These are phyloP conservation scores for Mycena belliarum DNA, from an alignment of 768 basidiomycete genomes.

Conservation along the genomic window DNA sequence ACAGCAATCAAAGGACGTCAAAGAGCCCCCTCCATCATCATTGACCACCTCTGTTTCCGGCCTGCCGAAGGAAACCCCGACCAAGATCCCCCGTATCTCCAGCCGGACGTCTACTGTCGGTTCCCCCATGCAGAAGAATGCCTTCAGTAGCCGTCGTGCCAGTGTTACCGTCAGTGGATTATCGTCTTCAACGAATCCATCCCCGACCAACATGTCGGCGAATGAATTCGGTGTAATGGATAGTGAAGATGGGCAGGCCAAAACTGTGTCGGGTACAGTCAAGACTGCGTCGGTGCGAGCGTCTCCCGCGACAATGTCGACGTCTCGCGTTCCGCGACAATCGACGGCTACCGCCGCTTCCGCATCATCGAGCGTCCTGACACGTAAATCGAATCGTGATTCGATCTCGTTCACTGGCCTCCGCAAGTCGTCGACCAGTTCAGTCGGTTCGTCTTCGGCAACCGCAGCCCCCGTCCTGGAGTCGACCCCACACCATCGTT, in stretches of 20 bases:
- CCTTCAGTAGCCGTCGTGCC: slow-evolving; percentile 59
- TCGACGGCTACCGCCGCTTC: slow-evolving; percentile 46
- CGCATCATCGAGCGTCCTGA: slow-evolving; percentile 45
- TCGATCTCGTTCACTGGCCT: slow-evolving; percentile 77
- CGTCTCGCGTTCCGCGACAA: slow-evolving; percentile 69
- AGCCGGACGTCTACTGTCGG: slow-evolving; percentile 75
- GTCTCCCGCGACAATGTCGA: slow-evolving; percentile 59
- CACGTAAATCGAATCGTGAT: slow-evolving; percentile 74
- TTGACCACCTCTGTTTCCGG: slow-evolving; percentile 51
- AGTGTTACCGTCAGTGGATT: slow-evolving; percentile 57
- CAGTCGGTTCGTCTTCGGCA: slow-evolving; percentile 71
- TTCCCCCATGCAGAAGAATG: slow-evolving; percentile 67
- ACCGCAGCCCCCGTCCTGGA: slow-evolving; percentile 52
- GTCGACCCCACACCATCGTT: slow-evolving; percentile 52
- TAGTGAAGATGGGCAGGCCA: slow-evolving; percentile 51
- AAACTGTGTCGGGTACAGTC: slow-evolving; percentile 37
- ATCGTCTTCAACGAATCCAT: slow-evolving; percentile 63
- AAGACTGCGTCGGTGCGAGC: slow-evolving; percentile 61
- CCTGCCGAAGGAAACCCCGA: slow-evolving; percentile 81
- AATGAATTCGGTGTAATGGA: slow-evolving; percentile 88
- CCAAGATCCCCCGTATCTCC: slow-evolving; percentile 92
- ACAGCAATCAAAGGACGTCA: slow-evolving; percentile 50
- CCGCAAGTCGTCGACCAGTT: slow-evolving; percentile 82
- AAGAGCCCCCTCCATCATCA: slow-evolving; percentile 57
- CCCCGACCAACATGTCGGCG: slow-evolving; percentile 54